These are phyloP conservation scores for Boletus patriciae DNA, from an alignment of 768 basidiomycete species.

Conservation along the genomic window DNA sequence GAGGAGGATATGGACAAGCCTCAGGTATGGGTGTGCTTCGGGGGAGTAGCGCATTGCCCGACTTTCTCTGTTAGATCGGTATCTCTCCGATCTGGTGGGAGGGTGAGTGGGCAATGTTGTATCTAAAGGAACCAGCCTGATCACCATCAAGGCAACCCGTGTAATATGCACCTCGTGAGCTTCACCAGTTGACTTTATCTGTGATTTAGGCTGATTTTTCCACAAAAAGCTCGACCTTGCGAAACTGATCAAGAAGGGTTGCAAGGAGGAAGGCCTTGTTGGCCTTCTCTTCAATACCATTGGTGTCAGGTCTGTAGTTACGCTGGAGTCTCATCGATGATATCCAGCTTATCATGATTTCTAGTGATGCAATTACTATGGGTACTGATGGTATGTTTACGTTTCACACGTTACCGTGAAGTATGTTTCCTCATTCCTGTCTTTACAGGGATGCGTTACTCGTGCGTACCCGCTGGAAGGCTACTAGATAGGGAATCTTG, in stretches of 20 bases:
- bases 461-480: constrained; percentile 46
- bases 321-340: neutral
- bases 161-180: constrained; percentile 76
- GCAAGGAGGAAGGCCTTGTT: constrained; percentile 75
- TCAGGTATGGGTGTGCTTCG: constrained; percentile 48
- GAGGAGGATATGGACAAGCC: constrained; percentile 84
- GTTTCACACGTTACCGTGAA: neutral
- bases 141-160: constrained; percentile 66
- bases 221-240: constrained; percentile 68
- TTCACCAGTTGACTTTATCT: neutral
- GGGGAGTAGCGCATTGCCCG: constrained; percentile 3
- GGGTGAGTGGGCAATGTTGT: constrained; percentile 43
- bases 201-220: constrained; percentile 1
- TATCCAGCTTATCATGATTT: neutral
- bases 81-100: constrained; percentile 93
- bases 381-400: constrained; percentile 70
- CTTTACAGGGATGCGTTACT: constrained; percentile 77
- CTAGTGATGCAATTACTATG: constrained; percentile 86
- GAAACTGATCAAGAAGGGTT: constrained; percentile 78
- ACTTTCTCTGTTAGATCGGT: constrained; percentile 57
- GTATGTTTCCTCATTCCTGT: neutral
- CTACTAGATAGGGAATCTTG: neutral
- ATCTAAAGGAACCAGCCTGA: neutral
- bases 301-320: constrained; percentile 63
- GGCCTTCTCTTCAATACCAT: constrained; percentile 85